Percentiles rank a stretch among this genome's conserved stretches.
phyloP scores from a whole-genome alignment of 2,329 filamentous ascomycete genomes.

The Anthostomella pinea region DNA sequence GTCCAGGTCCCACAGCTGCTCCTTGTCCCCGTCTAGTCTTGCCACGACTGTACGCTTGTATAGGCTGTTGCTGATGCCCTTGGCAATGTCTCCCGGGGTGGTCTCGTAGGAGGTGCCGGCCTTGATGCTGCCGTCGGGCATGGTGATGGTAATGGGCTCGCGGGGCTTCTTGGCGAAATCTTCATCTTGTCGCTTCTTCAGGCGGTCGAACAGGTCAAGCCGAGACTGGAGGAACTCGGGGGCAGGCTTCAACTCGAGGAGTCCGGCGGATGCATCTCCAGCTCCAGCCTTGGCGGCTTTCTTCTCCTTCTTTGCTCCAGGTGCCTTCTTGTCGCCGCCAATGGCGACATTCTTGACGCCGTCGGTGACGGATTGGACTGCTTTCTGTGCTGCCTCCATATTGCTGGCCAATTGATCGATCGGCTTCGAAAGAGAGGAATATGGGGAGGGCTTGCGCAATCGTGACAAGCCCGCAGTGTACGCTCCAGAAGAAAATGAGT shows the following conservation, averaged over 20 bases:
- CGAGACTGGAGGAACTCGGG: too few relatives aligned
- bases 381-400: background rate
- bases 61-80: constrained; percentile 78
- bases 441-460: background rate
- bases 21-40: constrained; percentile 68
- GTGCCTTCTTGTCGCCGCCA: constrained; percentile 1
- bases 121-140: constrained; percentile 69
- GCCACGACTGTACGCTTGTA: constrained; percentile 86
- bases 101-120: constrained; percentile 87
- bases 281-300: too few relatives aligned
- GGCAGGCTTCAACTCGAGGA: too few relatives aligned
- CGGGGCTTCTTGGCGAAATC: constrained; percentile 67
- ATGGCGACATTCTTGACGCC: constrained; percentile 1
- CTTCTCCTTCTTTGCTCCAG: too few relatives aligned
- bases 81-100: constrained; percentile 75
- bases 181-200: too few relatives aligned
- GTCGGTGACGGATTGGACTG: too few relatives aligned
- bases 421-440: background rate
- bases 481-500: too few relatives aligned
- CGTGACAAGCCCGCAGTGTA: too few relatives aligned
- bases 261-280: too few relatives aligned
- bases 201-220: too few relatives aligned
- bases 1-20: constrained; percentile 87
- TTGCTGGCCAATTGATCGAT: background rate
- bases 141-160: constrained; percentile 70